Evolutionary conservation across 805 yeast genomes (phyloP), one percentile per base, ranked within the genome.

Genomic region (Metschnikowia anglica): DNA sequence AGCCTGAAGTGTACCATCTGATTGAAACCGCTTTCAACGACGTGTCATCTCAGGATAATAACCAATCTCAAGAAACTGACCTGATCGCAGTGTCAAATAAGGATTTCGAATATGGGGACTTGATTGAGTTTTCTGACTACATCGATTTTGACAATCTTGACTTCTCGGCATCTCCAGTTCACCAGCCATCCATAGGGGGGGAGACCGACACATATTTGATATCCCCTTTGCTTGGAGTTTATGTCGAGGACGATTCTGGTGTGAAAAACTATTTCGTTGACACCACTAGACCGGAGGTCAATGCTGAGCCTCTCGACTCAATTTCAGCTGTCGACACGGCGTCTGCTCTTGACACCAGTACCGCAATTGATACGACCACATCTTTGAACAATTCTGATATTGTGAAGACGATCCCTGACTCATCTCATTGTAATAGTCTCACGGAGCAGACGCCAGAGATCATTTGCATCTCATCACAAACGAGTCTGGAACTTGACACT

Each of bases 101-200:
- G 23, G 47, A 47, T 12, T 54, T 45, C 7, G 52, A 54, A 30
- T 52, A 42, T 37, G 49, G 49, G 23, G 72, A 68, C 34, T 60
- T 70, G n/a, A 61, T 68, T 45, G 74, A 70, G 44, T 70, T 70
- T 41, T 57, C 66, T 26, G 73, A 70, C 39, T 70, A 59, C 45
- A 63, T 70, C 39, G 72, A 69, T 49, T 60, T 63, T 19, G 74
- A 68, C 23, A 56, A 66, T 44, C 57, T 67, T 44, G 61, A 61
- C 50, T 64, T 67, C 33, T 34, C 38, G 9, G 20, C 41, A n/a
- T 43, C 51, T 5, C 51, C 51, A 11, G 7, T 39, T 10, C 43
- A 13, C 6, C 29, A 43, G 8, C 33, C 36, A 5, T 28, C 26
- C 15, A 6, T n/a, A n/a, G n/a, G n/a, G n/a, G n/a, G 18, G 5